phyloP scores from a whole-genome alignment of 306 rosid genomes.

The Quercus bicolor region DNA sequence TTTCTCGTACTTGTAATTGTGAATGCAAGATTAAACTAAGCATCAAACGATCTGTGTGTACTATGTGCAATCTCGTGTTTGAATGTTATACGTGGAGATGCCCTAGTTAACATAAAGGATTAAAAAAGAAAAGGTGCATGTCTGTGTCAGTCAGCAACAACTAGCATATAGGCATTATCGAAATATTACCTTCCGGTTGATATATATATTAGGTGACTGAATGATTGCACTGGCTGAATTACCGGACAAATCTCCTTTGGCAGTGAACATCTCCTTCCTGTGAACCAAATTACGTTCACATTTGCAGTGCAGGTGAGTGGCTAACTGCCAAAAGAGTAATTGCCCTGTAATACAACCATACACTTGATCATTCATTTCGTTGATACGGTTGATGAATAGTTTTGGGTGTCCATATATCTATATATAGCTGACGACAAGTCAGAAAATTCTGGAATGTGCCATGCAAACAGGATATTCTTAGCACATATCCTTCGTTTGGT shows the following conservation, averaged over 20 bases:
- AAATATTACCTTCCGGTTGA: background rate
- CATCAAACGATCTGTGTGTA: no score
- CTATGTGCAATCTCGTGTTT: no score
- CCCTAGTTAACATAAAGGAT: no score
- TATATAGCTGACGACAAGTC: constrained; percentile 24
- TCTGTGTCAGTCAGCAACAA: no score
- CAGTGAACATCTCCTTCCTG: constrained; percentile 27
- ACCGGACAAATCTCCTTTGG: constrained; percentile 86
- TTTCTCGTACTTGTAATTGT: no score
- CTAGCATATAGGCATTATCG: no score
- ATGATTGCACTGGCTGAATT: constrained; percentile 33
- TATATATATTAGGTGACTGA: no score
- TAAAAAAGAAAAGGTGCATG: no score
- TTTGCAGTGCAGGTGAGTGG: background rate
- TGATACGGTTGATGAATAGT: background rate
- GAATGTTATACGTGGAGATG: no score
- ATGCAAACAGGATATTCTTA: no score
- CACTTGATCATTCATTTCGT: background rate
- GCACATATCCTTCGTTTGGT: no score
- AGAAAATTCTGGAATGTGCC: background rate
- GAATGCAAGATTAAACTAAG: no score
- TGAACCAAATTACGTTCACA: background rate
- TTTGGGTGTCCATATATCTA: background rate
- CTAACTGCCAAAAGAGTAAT: constrained; percentile 52
- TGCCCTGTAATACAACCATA: constrained; percentile 62